Base-by-base conservation (phyloP, 345 rosid genomes). In the Citrus trifoliata region DNA sequence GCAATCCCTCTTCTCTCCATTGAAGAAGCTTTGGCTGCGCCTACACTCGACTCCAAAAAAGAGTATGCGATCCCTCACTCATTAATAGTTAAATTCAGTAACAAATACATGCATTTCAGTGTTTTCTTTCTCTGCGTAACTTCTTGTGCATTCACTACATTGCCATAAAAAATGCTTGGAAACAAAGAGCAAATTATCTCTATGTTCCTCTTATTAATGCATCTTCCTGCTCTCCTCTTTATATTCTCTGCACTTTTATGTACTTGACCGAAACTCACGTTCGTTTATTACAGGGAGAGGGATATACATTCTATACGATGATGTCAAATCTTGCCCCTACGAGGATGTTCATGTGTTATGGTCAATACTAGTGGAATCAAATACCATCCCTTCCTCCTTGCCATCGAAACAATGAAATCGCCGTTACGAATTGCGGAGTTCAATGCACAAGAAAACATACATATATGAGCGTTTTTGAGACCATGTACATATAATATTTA, bases 11-110 rank as follows among this genome's bases (percentile, higher is more conserved):
- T 73, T 95, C 91, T 91, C 93, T 81, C 97, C 95, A 33, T 78
- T 95, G 91, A 95, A 89, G 97, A 95, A 95, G 89, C 89, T 95
- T 14, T 95, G 97, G 97, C 78, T 92, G 73, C 92, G 95, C 28
- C 81, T 88, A 65, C 91, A 95, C 79, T 88, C 93, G 3, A 74
- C 93, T 82, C 93, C 84, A 6, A 89, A 86, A 80, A 95, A 90
- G 88, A 90, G 97, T 95, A 92, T 27, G 87, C 67, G 56, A 35
- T 14, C 60, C 28, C 30, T 64, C 22, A 25, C 56, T 3, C 16
- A 53, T 56, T 51, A 32, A 25, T 48, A 55, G 28, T 14, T 46
- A 46, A 42, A 28, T 25, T 32, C 4, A 33, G 6, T 18, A 35
- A 18, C 48, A 22, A 10, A 6, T 64, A 6, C 38, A 16, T 76